Percentiles rank a stretch among this genome's conserved stretches.
phyloP scores from a whole-genome alignment of 192 early-diverging fungal genomes.

The Allomyces macrogynus region DNA sequence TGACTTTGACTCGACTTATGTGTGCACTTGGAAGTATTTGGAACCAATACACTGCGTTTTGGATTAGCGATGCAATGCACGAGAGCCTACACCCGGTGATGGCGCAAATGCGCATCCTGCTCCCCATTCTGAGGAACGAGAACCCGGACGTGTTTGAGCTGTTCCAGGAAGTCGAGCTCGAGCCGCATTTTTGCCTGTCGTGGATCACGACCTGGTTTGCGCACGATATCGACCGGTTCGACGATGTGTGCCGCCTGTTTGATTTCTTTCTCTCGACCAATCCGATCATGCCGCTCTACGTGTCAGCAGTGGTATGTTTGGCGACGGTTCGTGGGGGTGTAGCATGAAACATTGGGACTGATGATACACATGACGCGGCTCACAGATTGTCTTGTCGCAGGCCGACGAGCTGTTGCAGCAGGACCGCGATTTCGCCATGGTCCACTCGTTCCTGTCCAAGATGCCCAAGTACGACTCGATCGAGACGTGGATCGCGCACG shows the following conservation, averaged over 20 bases:
- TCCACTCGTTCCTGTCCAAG: not conserved
- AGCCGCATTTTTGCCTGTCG: slow-evolving; percentile 45
- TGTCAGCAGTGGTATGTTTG: slow-evolving; percentile 27
- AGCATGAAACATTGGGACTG: too few species aligned
- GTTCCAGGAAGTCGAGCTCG: slow-evolving; percentile 14
- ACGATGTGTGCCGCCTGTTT: slow-evolving; percentile 30
- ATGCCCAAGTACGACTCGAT: not conserved
- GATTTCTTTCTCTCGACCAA: slow-evolving; percentile 39
- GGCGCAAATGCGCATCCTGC: slow-evolving; percentile 3
- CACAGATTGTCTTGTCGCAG: not conserved
- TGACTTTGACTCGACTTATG: not conserved
- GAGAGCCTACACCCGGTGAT: not conserved
- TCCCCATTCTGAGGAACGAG: slow-evolving; percentile 5
- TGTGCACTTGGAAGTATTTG: not conserved
- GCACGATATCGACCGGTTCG: slow-evolving; percentile 34
- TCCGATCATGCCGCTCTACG: slow-evolving; percentile 38
- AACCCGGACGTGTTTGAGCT: slow-evolving; percentile 1
- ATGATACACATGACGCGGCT: too few species aligned
- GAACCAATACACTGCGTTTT: slow-evolving; percentile 5
- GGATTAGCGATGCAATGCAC: slow-evolving; percentile 4
- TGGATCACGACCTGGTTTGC: slow-evolving; percentile 60
- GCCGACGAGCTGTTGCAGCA: not conserved
- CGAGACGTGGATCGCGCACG: not conserved
- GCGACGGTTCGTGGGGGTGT: too few species aligned
- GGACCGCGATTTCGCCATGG: not conserved